These are phyloP conservation scores for Umbelopsis isabellina DNA, from an alignment of 192 early-diverging fungal species.

Conservation along the genomic window DNA sequence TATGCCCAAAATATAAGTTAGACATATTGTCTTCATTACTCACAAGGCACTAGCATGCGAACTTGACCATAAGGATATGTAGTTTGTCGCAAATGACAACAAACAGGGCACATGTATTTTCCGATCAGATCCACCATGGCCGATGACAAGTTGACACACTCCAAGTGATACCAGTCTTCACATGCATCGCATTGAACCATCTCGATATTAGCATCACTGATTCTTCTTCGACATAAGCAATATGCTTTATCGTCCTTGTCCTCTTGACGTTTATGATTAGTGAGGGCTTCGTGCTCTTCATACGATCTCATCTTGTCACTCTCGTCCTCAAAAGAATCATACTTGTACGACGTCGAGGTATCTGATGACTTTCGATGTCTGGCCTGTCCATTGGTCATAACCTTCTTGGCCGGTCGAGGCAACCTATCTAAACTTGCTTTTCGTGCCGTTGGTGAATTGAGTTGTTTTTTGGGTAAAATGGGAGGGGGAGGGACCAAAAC, in stretches of 20 bases:
- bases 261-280: background rate
- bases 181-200: conserved; percentile 70
- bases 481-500: conserved; percentile 29
- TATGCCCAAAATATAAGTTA: background rate
- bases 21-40: background rate
- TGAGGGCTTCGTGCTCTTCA: background rate
- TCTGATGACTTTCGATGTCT: conserved; percentile 29
- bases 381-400: background rate
- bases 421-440: background rate
- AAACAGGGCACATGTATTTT: conserved; percentile 61
- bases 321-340: conserved; percentile 1
- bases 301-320: background rate
- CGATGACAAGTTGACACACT: conserved; percentile 54
- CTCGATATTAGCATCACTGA: conserved; percentile 25
- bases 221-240: conserved; percentile 48
- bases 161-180: conserved; percentile 68
- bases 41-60: conserved; percentile 8
- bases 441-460: background rate
- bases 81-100: conserved; percentile 25
- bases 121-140: conserved; percentile 44
- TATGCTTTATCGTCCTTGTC: conserved; percentile 26
- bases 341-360: conserved; percentile 2
- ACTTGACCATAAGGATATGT: conserved; percentile 11
- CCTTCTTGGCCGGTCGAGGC: background rate
- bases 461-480: conserved; percentile 6